Conservation (phyloP, 768 basidiomycete species). For the Phanerodontia chrysosporium region DNA sequence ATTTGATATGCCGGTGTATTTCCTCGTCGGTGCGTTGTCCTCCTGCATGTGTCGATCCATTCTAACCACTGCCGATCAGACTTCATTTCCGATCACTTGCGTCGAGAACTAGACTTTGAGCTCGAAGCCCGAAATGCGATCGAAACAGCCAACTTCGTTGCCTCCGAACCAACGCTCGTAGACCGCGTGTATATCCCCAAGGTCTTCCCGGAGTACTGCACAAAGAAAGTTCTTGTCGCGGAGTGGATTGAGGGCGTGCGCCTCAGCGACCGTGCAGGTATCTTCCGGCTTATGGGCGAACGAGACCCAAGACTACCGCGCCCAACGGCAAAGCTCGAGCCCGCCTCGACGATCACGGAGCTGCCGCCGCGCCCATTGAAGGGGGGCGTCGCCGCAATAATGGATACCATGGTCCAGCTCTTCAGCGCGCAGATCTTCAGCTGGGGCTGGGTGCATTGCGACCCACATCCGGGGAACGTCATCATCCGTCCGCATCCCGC, state of each 20-base stretch:
- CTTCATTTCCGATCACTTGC: conserved; percentile 76
- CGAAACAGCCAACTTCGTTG: conserved; percentile 64
- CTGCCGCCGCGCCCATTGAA: conserved; percentile 31
- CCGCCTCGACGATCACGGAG: neutral
- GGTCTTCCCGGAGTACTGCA: conserved; percentile 68
- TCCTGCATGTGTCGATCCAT: neutral
- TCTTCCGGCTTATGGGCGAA: conserved; percentile 58
- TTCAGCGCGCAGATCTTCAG: conserved; percentile 89
- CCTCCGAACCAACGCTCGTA: conserved; percentile 63
- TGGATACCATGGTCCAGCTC: conserved; percentile 84
- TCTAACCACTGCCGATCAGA: conserved; percentile 34
- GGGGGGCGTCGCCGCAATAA: conserved; percentile 61
- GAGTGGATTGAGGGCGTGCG: conserved; percentile 84
- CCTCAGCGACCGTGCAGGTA: conserved; percentile 56
- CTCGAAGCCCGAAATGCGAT: conserved; percentile 76
- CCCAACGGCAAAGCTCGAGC: conserved; percentile 6
- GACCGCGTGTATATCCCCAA: conserved; percentile 76
- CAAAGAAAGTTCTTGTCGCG: conserved; percentile 74
- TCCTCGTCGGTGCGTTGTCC: conserved; percentile 57
- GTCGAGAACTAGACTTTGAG: conserved; percentile 78
- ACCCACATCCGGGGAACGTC: conserved; percentile 75
- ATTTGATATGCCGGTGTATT: conserved; percentile 85
- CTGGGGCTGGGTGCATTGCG: conserved; percentile 89
- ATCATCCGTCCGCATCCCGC: conserved; percentile 58
- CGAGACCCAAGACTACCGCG: conserved; percentile 19